Conservation (phyloP, 257 asterid species). For the Haberlea rhodopensis region DNA sequence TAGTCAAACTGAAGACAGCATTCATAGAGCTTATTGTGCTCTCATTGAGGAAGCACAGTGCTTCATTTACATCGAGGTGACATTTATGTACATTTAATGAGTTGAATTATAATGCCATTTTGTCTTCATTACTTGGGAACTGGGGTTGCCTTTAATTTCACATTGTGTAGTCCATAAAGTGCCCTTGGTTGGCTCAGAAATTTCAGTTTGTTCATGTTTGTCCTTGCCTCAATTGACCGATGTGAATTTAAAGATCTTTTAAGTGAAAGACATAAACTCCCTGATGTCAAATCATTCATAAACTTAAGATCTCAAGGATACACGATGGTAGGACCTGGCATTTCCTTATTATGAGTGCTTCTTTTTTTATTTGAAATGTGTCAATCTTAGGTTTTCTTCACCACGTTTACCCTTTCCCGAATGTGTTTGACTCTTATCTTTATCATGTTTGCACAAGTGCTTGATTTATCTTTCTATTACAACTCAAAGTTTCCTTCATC, state of each 20-base stretch:
- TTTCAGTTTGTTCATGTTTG: not conserved
- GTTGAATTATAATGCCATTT: not conserved
- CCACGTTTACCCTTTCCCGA: not conserved
- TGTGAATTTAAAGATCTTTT: not conserved
- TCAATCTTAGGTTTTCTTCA: not conserved
- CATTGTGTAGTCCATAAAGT: not conserved
- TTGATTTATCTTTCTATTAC: not conserved
- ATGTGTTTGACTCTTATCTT: not conserved
- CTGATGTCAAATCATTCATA: not conserved
- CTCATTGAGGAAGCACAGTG: slow-evolving; percentile 82
- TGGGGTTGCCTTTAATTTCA: too few relatives aligned
- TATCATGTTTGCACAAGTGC: not conserved
- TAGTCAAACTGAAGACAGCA: slow-evolving; percentile 93
- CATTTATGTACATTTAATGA: slow-evolving; percentile 17
- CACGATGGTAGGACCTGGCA: slow-evolving; percentile 17
- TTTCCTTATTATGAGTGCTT: too few relatives aligned
- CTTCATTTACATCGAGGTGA: slow-evolving; percentile 88
- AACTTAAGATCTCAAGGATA: slow-evolving; percentile 4
- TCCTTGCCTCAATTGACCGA: not conserved
- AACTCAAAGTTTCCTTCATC: not conserved
- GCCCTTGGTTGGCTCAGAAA: not conserved
- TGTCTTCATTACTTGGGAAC: not conserved
- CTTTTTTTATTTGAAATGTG: too few relatives aligned
- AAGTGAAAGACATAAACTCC: not conserved
- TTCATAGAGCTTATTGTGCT: slow-evolving; percentile 87